Base-by-base conservation (phyloP, 2,329 filamentous ascomycete genomes). In the Fusarium subtropicale region DNA sequence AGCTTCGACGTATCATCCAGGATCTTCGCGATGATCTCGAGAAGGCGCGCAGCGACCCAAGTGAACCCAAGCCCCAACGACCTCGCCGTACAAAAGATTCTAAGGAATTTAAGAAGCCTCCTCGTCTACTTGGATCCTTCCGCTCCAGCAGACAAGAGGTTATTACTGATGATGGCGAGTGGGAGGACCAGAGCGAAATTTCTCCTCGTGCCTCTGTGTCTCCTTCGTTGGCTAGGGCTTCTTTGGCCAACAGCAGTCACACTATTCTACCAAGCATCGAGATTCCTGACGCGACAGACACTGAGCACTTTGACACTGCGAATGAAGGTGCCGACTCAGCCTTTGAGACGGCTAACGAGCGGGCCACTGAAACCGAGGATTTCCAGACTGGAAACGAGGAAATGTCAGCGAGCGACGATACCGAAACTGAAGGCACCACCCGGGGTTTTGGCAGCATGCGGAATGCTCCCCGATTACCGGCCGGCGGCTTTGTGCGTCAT, bases 371-470 rank as follows among this genome's bases (percentile, higher is more conserved):
- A 80, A 97, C 94, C 13, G 95, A 98, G 72, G 93, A 93, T 68
- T 98, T 98, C 87, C 92, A 97, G 78, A 97, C 95, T 6, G 94
- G 92, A n/a, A 88, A 90, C 18, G 96, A 98, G 73, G 92, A 93
- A 24, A 80, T 89, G 54, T 86, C 86, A 18, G 94, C 90, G 75
- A 91, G 89, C 59, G 93, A 93, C 71, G 95, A 97, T 80, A 98
- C 94, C 1, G 96, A 98, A 81, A 98, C 94, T 4, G 95, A 97
- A 78, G 86, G 84, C 56, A 83, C 80, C 4, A 80, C 82, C 5
- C 82, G 80, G 72, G 82, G 81, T 28, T 79, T 81, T 39, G 79
- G 80, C 36, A 79, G 77, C 28, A 81, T 82, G 69, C 82, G 76
- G 71, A 79, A 80, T 33, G 79, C 81, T 6, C 81, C 83, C 6